Evolutionary conservation across 441 rosid genomes (phyloP), one percentile per base, ranked within the genome.

Genomic region (Adansonia madagascariensis): DNA sequence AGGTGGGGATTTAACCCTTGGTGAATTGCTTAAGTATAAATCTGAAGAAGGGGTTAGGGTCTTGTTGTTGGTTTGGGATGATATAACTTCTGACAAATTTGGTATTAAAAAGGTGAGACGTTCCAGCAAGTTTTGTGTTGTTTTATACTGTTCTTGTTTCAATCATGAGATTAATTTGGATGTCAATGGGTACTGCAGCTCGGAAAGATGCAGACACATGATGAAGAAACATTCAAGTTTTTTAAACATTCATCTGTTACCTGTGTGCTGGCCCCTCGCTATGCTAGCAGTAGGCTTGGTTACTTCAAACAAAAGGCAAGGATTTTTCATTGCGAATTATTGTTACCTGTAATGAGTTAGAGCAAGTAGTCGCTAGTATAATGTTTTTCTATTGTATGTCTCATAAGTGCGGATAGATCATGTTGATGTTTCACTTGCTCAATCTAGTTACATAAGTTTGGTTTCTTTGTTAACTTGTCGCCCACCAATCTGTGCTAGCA

Each of bases 21-120:
- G 99, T 8, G 98, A 95, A 52, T 82, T 95, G 89, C 88, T 95
- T 46, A 95, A 93, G 84, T 95, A 93, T 72, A 95, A 95, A 81
- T 93, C 99, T 0, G 86, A 93, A 83, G 99, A 95, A 81, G 99
- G 98, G 22, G 98, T 95, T 53, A 80, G 99, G 11, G 97, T 93
- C 76, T 76, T 95, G 90, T 59, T 95, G 71, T 86, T 95, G 80
- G 81, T 93, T 9, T 95, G 98, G 99, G 96, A 95, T 63, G 99
- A 95, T 74, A 93, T 86, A 84, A 92, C 97, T 59, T 93, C 98
- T 43, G 92, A 91, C 44, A 89, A 85, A 67, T 87, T 83, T n/a
- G 90, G 90, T 31, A 66, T 91, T 22, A 83, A 73, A 8, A 89
- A 91, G 83, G 98, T 95, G 77, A 87, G 97, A 22, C 53, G 2